Evolutionary conservation across 192 early-diverging fungal species (phyloP).

Genomic region (Backusella westeae): DNA sequence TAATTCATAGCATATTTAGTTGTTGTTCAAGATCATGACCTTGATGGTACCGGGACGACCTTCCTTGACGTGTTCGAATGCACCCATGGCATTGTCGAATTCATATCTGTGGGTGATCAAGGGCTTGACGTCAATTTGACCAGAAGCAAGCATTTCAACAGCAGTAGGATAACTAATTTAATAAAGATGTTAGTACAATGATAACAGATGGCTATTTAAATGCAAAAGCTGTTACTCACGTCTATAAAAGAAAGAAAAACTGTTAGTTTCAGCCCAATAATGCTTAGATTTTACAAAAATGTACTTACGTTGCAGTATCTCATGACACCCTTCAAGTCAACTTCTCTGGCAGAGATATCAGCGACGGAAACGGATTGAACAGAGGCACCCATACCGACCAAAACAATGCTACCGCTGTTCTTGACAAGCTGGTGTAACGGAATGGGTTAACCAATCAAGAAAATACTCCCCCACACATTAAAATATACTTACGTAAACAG

Average conservation of each 20-base stretch:
- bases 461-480: not conserved
- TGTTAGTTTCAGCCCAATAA: not conserved
- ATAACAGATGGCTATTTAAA: not conserved
- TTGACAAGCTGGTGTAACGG: slow-evolving; percentile 24
- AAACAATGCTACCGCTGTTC: slow-evolving; percentile 38
- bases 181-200: not conserved
- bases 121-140: slow-evolving; percentile 37
- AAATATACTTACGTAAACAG: slow-evolving; percentile 32
- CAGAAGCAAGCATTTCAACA: slow-evolving; percentile 35
- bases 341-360: slow-evolving; percentile 34
- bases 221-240: not conserved
- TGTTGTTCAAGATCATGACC: slow-evolving; percentile 28
- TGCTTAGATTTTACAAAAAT: not conserved
- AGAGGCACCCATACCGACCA: slow-evolving; percentile 42
- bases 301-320: slow-evolving; percentile 39
- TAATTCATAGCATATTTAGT: not conserved
- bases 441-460: not conserved
- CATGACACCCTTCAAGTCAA: slow-evolving; percentile 40
- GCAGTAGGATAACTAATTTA: slow-evolving; percentile 31
- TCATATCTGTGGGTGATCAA: slow-evolving; percentile 41
- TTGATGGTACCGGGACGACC: slow-evolving; percentile 40
- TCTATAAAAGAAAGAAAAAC: not conserved
- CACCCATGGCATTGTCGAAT: slow-evolving; percentile 36
- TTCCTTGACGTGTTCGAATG: slow-evolving; percentile 39
- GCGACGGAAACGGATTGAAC: slow-evolving; percentile 34